Percentiles rank a stretch among this genome's conserved stretches.
These are phyloP conservation scores for Cyphellophora attinorum DNA, from an alignment of 2,329 filamentous ascomycete genomes.

Conservation along the genomic window DNA sequence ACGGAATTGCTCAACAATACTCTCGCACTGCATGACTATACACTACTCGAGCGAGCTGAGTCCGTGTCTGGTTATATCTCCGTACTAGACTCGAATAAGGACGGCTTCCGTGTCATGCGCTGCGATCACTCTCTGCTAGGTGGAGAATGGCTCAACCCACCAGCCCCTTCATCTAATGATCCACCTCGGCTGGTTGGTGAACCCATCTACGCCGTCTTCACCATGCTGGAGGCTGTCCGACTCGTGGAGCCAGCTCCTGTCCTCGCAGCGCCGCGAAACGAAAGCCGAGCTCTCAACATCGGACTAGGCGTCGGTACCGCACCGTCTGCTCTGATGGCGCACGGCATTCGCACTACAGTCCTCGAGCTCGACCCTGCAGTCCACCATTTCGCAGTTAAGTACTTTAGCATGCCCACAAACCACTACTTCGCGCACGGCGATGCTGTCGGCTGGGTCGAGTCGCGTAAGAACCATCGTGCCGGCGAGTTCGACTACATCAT, in stretches of 20 bases:
- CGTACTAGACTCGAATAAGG: constrained; percentile 64
- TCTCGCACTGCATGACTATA: constrained; percentile 58
- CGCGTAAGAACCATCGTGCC: constrained; percentile 33
- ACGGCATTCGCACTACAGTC: constrained; percentile 85
- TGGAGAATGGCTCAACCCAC: constrained; percentile 64
- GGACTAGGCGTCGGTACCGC: constrained; percentile 90
- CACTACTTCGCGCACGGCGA: constrained; percentile 75
- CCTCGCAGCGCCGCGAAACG: constrained; percentile 27
- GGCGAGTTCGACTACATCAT: constrained; percentile 74
- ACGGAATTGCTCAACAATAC: constrained; percentile 56
- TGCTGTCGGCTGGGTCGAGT: constrained; percentile 58
- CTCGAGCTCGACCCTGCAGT: constrained; percentile 92
- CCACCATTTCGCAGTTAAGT: constrained; percentile 68
- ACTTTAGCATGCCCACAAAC: constrained; percentile 70
- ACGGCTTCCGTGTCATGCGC: constrained; percentile 70
- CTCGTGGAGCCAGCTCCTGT: constrained; percentile 53
- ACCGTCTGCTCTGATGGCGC: constrained; percentile 73
- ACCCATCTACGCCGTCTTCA: constrained; percentile 92
- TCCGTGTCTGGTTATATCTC: constrained; percentile 88
- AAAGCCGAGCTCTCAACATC: constrained; percentile 61
- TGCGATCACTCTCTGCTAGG: constrained; percentile 92
- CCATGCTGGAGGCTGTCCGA: constrained; percentile 85
- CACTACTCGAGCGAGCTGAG: constrained; percentile 70
- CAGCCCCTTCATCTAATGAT: constrained; percentile 38
- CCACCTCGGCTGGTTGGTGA: constrained; percentile 53